phyloP scores from a whole-genome alignment of 805 yeast genomes.

The Starmera pachycereana region DNA sequence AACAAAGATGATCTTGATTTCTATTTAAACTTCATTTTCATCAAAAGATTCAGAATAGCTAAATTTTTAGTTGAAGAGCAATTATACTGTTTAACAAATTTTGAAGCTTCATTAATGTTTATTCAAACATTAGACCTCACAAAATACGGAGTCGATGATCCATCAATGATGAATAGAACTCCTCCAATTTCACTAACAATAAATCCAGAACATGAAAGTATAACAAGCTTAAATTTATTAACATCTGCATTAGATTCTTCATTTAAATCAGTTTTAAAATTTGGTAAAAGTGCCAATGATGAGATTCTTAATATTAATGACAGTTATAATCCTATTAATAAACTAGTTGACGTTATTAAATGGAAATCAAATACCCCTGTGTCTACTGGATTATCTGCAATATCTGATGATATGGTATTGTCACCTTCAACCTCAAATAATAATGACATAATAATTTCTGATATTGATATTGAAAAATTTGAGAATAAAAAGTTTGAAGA shows the following conservation, averaged over 20 bases:
- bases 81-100: constrained; percentile 15
- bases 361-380: constrained; percentile 7
- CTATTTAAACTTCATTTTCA: constrained; percentile 12
- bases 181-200: background rate
- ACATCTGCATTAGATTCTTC: constrained; percentile 3
- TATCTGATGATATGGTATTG: too few relatives aligned
- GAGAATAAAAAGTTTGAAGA: background rate
- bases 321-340: constrained; percentile 12
- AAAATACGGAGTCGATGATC: background rate
- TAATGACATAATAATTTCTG: too few relatives aligned
- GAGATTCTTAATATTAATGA: constrained; percentile 5
- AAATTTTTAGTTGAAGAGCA: constrained; percentile 9
- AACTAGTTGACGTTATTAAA: constrained; percentile 13
- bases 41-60: constrained; percentile 15
- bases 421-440: too few relatives aligned
- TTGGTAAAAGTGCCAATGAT: constrained; percentile 6
- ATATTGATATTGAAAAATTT: background rate
- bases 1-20: constrained; percentile 6
- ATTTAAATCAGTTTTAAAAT: constrained; percentile 1
- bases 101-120: constrained; percentile 17
- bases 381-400: background rate
- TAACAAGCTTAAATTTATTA: background rate
- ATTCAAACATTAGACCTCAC: constrained; percentile 1
- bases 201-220: background rate
- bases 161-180: background rate